Base-by-base conservation (phyloP, 148 eudicot species). In the Fallopia convolvulus region DNA sequence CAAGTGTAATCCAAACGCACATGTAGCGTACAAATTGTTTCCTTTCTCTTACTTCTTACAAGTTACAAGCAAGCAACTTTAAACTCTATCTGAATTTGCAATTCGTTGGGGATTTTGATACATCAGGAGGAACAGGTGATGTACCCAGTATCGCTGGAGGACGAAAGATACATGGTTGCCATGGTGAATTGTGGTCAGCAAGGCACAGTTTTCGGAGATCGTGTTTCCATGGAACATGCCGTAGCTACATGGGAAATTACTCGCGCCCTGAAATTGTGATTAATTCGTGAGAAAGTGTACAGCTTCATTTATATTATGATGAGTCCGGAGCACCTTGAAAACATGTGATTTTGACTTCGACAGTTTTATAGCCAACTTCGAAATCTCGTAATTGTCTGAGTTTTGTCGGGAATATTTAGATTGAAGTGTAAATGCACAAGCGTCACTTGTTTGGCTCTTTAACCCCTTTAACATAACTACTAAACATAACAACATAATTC, bases 91-190 rank as follows among this genome's bases (percentile, higher is more conserved):
- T 52, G 65, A 58, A 30, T 7, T 61, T 61, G 36, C 36, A 61
- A 2, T 26, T 11, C 4, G 36, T 68, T 68, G 44, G 39, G 44
- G 46, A 68, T 68, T 68, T 26, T 36, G 46, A 39, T 68, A 39
- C 44, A 30, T n/a, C 91, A 92, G 99, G 99, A 95, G 79, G 97
- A 95, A 56, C 99, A 92, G 65, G 82, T 88, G 50, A 93, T 95
- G 81, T 92, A 92, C 73, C 97, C 99, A 15, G 84, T 89, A 75
- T 89, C 93, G 3, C 88, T 95, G 0, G 97, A 95, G 85, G 89
- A 84, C 63, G 97, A 92, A 75, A 79, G 85, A 71, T 95, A 91
- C 78, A 84, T 78, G 42, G 86, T 92, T 74, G 92, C 94, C 21
- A 75, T 95, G 36, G 97, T 90, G 75, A 86, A 86, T 74, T 85